Conservation (phyloP, 768 basidiomycete genomes). For the Aureoboletus auriporus region DNA sequence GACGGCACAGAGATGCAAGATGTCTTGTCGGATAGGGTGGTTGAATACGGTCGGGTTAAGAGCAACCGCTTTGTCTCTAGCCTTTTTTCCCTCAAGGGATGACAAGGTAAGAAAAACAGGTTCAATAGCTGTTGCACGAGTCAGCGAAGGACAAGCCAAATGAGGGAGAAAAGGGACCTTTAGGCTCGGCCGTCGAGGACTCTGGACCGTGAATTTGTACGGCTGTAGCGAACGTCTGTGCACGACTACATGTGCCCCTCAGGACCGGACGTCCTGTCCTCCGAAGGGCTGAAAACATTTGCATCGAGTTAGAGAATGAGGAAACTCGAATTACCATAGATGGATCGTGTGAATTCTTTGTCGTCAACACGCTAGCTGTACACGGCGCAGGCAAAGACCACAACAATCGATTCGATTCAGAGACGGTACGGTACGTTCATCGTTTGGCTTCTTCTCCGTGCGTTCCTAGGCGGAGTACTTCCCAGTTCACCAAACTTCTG, state of each 20-base stretch:
- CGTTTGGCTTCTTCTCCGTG: constrained; percentile 1
- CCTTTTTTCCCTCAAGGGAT: constrained; percentile 44
- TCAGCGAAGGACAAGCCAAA: constrained; percentile 8
- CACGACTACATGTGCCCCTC: not conserved
- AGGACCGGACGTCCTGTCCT: constrained; percentile 4
- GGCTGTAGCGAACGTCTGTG: constrained; percentile 11
- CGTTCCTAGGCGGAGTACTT: not conserved
- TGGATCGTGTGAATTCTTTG: constrained; percentile 23
- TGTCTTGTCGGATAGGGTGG: constrained; percentile 85
- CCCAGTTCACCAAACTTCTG: not conserved
- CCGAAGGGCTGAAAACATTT: constrained; percentile 19
- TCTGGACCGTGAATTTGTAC: constrained; percentile 4
- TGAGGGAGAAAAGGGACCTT: constrained; percentile 13
- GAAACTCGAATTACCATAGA: constrained; percentile 13
- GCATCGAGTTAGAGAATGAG: not conserved
- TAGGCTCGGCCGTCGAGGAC: constrained; percentile 1
- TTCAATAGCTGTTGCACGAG: constrained; percentile 29
- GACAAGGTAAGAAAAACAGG: constrained; percentile 65
- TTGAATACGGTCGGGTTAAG: constrained; percentile 82
- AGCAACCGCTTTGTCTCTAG: constrained; percentile 47
- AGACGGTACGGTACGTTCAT: constrained; percentile 35
- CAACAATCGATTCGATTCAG: constrained; percentile 29
- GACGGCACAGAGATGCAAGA: constrained; percentile 88
- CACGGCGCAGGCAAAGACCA: constrained; percentile 6
- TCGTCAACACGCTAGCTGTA: not conserved